Conservation (phyloP, 179 eudicot genomes). For the Beta corolliflora region DNA sequence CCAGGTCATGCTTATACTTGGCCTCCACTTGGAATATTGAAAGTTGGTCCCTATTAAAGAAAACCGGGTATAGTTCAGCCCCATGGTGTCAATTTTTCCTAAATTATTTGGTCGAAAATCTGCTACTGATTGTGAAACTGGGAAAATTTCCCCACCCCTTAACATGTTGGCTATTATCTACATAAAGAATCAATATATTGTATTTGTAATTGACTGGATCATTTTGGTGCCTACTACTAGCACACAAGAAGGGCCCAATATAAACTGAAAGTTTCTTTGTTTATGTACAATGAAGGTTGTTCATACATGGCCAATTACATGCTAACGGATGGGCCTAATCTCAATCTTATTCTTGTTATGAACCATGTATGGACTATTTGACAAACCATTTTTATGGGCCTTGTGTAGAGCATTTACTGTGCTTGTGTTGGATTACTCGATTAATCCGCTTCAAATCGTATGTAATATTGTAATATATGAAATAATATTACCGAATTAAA, state of each 20-base stretch:
- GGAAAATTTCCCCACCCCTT: no score
- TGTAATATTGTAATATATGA: no score
- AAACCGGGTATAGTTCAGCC: no score
- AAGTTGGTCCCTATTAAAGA: no score
- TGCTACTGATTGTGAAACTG: no score
- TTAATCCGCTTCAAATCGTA: no score
- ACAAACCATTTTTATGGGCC: neutral
- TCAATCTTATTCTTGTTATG: neutral
- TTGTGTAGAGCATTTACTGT: neutral
- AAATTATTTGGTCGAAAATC: no score
- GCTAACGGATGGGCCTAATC: neutral
- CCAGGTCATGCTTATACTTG: no score
- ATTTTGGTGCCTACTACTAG: neutral
- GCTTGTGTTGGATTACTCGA: no score
- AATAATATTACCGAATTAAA: no score
- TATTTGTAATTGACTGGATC: neutral
- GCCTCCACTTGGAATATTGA: no score
- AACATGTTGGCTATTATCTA: neutral
- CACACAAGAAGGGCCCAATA: neutral
- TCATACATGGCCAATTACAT: neutral
- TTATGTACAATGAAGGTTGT: neutral
- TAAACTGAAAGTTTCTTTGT: neutral
- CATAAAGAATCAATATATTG: neutral
- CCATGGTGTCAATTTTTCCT: no score
- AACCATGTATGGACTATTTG: neutral